A percentile compares a stretch with the other conserved stretches of the same genome.
phyloP scores from a whole-genome alignment of 1,139 yeast species.

The Candida mesenterica region DNA sequence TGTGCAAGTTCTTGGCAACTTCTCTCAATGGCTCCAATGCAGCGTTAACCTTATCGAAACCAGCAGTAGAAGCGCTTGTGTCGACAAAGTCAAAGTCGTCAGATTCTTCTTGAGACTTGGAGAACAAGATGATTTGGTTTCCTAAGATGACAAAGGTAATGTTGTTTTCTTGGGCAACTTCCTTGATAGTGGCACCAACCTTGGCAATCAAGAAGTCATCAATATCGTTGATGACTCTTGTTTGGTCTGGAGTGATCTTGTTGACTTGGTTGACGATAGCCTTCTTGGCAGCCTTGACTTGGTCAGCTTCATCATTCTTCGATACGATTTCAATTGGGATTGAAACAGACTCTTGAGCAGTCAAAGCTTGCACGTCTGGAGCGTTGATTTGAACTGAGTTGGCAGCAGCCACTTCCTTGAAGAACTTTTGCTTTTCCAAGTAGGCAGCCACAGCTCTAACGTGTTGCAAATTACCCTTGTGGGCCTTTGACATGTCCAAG shows the following conservation, averaged over 20 bases:
- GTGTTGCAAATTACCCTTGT: slow-evolving; percentile 73
- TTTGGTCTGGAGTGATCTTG: slow-evolving; percentile 64
- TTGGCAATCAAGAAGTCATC: slow-evolving; percentile 63
- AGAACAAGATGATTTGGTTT: slow-evolving; percentile 40
- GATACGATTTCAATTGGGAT: slow-evolving; percentile 45
- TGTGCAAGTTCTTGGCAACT: slow-evolving; percentile 52
- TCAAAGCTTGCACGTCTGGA: slow-evolving; percentile 39
- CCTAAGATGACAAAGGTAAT: slow-evolving; percentile 59
- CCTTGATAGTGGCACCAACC: slow-evolving; percentile 44
- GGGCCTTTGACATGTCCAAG: slow-evolving; percentile 83
- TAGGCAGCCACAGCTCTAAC: slow-evolving; percentile 72
- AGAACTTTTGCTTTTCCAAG: slow-evolving; percentile 52
- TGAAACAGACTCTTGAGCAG: slow-evolving; percentile 18
- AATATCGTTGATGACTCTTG: slow-evolving; percentile 60
- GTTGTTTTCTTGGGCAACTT: slow-evolving; percentile 47
- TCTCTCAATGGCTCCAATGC: slow-evolving; percentile 58
- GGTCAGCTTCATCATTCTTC: slow-evolving; percentile 32
- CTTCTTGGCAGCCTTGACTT: slow-evolving; percentile 50
- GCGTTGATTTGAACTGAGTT: slow-evolving; percentile 53
- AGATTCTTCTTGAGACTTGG: slow-evolving; percentile 18
- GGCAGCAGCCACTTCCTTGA: slow-evolving; percentile 45
- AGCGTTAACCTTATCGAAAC: slow-evolving; percentile 47
- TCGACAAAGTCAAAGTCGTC: slow-evolving; percentile 40
- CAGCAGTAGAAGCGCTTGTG: slow-evolving; percentile 21
- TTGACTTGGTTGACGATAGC: slow-evolving; percentile 73